These are phyloP conservation scores for Sphaerostilbella broomeana DNA, from an alignment of 2,329 filamentous ascomycete genomes.

Conservation along the genomic window DNA sequence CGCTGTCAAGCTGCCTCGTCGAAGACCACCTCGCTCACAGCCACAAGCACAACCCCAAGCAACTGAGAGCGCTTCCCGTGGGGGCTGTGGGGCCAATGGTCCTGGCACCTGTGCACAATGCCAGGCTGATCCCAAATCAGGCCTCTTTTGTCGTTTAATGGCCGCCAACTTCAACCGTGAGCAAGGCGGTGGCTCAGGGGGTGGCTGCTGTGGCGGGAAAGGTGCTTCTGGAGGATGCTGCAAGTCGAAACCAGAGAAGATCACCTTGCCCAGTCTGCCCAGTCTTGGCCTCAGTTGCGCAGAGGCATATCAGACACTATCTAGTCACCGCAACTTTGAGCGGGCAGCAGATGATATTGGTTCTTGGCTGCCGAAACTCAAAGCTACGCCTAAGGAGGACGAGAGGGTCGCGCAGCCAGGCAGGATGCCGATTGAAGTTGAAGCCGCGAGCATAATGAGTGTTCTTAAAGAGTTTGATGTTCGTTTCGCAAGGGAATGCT, in stretches of 20 bases:
- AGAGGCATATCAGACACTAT: conserved; percentile 71
- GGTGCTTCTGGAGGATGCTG: conserved; percentile 58
- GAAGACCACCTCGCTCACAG: conserved; percentile 26
- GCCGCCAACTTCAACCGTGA: conserved; percentile 56
- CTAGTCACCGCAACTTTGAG: conserved; percentile 69
- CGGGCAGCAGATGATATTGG: conserved; percentile 66
- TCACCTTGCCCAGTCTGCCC: conserved; percentile 30
- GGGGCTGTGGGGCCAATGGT: conserved; percentile 57
- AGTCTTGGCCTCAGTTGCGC: conserved; percentile 63
- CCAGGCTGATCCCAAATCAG: conserved; percentile 68
- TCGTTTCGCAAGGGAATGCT: conserved; percentile 51
- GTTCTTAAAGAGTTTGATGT: conserved; percentile 78
- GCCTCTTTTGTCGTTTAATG: conserved; percentile 75
- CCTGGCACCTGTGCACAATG: conserved; percentile 78
- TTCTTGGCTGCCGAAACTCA: conserved; percentile 69
- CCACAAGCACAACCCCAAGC: conserved; percentile 20
- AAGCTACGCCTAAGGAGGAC: conserved; percentile 44
- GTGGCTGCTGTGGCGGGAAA: conserved; percentile 59
- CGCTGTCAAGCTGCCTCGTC: conserved; percentile 51
- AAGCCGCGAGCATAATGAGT: conserved; percentile 78
- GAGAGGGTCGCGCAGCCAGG: conserved; percentile 28
- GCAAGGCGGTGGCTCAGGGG: conserved; percentile 21
- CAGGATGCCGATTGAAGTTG: conserved; percentile 64
- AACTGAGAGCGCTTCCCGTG: conserved; percentile 13
- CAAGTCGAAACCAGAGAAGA: conserved; percentile 36